Evolutionary conservation across 805 yeast species (phyloP).

Genomic region (Yarrowia porcina): DNA sequence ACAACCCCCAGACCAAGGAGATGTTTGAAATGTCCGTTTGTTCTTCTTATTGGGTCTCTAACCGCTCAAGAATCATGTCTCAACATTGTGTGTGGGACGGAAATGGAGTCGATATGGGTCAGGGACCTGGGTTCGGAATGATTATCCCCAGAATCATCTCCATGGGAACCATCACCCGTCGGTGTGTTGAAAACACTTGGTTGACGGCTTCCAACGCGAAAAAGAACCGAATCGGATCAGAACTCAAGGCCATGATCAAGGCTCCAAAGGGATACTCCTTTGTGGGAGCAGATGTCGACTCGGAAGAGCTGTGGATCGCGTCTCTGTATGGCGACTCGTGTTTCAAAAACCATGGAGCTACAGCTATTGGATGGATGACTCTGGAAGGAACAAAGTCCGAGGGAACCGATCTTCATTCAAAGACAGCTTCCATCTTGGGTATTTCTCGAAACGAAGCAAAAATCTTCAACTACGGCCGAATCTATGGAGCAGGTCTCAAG

Average conservation of each 20-base stretch:
- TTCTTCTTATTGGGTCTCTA: slow-evolving; percentile 90
- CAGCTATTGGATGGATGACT: slow-evolving; percentile 99
- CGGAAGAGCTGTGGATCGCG: slow-evolving; percentile 98
- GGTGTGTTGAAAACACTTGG: slow-evolving; percentile 98
- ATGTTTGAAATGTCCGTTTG: slow-evolving; percentile 74
- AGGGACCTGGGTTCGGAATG: slow-evolving; percentile 50
- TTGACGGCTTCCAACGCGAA: slow-evolving; percentile 95
- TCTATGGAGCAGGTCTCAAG: slow-evolving; percentile 94
- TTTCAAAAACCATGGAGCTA: slow-evolving; percentile 87
- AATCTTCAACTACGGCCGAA: slow-evolving; percentile 92
- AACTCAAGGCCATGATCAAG: slow-evolving; percentile 75
- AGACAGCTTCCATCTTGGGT: slow-evolving; percentile 85
- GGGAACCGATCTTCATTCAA: slow-evolving; percentile 93
- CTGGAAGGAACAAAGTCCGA: slow-evolving; percentile 89
- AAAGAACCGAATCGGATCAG: slow-evolving; percentile 81
- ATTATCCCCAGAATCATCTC: slow-evolving; percentile 81
- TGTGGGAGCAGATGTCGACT: slow-evolving; percentile 98
- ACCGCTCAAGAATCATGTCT: slow-evolving; percentile 74
- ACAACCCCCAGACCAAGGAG: slow-evolving; percentile 65
- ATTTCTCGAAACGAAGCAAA: slow-evolving; percentile 91
- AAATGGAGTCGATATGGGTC: slow-evolving; percentile 23
- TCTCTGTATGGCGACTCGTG: slow-evolving; percentile 89
- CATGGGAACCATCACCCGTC: slow-evolving; percentile 95
- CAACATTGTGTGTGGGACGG: slow-evolving; percentile 74
- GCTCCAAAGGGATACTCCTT: slow-evolving; percentile 89